Base-by-base conservation (phyloP, 192 early-diverging fungal species). In the Coemansia aciculifera region DNA sequence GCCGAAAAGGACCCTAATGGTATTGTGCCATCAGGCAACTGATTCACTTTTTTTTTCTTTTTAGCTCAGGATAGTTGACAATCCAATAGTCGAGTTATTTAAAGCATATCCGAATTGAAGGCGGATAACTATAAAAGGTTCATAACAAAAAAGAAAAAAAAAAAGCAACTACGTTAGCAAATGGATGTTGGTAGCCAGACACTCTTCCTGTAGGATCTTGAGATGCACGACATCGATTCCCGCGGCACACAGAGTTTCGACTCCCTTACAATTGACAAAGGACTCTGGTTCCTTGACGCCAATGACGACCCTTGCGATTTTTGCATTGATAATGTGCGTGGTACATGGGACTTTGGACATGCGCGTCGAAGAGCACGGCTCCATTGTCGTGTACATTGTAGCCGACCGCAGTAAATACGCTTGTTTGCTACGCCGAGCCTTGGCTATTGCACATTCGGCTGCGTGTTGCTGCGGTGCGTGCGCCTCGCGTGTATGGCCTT, bases 381-480 rank as follows among this genome's bases (percentile, higher is more conserved):
- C 97, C 97, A 99, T 99, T 5, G 97, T 99, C 27, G 95, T 93
- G 72, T 97, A 99, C 73, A 96, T 89, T 19, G 89, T 91, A 6
- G 86, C 70, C 21, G 86, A 88, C 13, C 13, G 36, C 8, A 79
- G 29, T 9, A 75, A 10, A 17, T 59, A 38, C 3, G 65, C 21
- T n/a, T 52, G 36, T 8, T 38, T 42, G 31, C 54, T 32, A 19
- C 34, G 19, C 1, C 31, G 71, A 3, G 78, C 78, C 63, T 75
- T 75, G 36, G 38, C 42, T 19, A 80, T 65, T 24, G 78, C 70
- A 2, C 24, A 42, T 24, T 64, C 78, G 0, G 78, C 73, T 1
- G 78, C 78, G 38, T 80, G 78, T 3, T 60, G 56, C 7, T 54
- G 29, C 0, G 69, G 74, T 0, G 56, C 54, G 43, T 69, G 65